Conservation (phyloP, 495 filamentous ascomycete genomes). For the Penicillium desertorum region DNA sequence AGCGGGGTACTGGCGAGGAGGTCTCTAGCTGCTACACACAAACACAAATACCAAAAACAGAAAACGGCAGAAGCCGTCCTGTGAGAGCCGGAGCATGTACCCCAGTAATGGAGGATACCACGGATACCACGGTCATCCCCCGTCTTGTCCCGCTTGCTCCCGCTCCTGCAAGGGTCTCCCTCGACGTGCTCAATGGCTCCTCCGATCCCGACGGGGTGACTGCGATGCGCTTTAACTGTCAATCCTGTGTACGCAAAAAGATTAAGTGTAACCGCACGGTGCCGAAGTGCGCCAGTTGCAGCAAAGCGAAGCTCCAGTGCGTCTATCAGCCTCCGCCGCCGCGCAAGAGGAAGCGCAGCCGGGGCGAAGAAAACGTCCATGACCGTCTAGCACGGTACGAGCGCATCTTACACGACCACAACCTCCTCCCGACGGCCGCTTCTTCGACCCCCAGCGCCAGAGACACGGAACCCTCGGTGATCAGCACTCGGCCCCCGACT, state of each 20-base stretch:
- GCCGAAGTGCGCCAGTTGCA: background rate
- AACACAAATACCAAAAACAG: no score
- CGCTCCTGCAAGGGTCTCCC: background rate
- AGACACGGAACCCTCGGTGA: background rate
- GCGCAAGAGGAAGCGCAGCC: background rate
- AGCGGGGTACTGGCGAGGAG: no score
- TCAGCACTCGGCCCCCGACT: background rate
- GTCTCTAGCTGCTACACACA: no score
- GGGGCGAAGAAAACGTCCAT: background rate
- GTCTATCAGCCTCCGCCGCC: background rate
- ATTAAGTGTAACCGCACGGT: background rate
- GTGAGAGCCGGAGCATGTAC: no score
- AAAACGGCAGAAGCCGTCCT: no score
- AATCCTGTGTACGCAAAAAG: background rate
- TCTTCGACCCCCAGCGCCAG: background rate
- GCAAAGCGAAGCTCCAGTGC: background rate
- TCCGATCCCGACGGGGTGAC: background rate
- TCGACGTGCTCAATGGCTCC: background rate
- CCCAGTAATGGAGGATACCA: background rate
- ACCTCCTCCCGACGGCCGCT: background rate
- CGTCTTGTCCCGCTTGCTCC: background rate
- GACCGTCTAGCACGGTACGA: background rate
- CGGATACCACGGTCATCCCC: background rate
- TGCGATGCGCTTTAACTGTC: background rate
- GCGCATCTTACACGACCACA: slow-evolving; percentile 1